Evolutionary conservation across 768 basidiomycete species (phyloP).

Genomic region (Leucosporidium creatinivorum): DNA sequence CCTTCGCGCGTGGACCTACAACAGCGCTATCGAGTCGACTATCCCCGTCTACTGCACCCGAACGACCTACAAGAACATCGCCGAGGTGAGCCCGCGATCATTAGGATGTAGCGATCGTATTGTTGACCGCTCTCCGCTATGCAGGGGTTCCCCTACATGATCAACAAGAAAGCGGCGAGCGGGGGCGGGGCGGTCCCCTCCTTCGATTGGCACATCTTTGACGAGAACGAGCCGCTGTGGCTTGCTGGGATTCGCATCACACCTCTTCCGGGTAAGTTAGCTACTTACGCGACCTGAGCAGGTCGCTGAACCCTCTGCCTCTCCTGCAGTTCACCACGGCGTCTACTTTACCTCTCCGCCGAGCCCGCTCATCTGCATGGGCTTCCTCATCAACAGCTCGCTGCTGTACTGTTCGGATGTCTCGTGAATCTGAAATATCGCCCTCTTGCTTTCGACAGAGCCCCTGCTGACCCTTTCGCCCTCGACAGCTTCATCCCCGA

Average conservation of each 20-base stretch:
- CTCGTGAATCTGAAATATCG: conserved; percentile 54
- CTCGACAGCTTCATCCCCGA: conserved; percentile 17
- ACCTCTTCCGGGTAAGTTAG: conserved; percentile 37
- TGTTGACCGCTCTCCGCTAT: neutral
- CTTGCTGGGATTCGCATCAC: neutral
- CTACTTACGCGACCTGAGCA: neutral
- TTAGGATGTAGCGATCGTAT: too few species aligned
- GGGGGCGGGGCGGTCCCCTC: conserved; percentile 60
- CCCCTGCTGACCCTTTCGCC: neutral
- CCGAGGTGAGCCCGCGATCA: conserved; percentile 46
- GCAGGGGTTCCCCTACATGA: conserved; percentile 64
- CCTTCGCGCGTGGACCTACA: conserved; percentile 71
- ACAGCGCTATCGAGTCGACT: conserved; percentile 57
- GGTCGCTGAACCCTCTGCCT: neutral
- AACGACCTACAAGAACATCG: conserved; percentile 59
- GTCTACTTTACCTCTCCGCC: conserved; percentile 25
- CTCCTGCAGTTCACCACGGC: conserved; percentile 34
- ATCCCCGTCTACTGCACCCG: conserved; percentile 68
- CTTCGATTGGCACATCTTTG: conserved; percentile 73
- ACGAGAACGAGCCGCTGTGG: conserved; percentile 31
- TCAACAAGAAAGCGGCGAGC: conserved; percentile 59
- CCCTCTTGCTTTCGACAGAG: neutral
- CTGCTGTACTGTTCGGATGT: conserved; percentile 78
- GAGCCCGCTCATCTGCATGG: conserved; percentile 30
- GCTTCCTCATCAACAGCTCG: conserved; percentile 49